Evolutionary conservation across 106 monocot genomes (phyloP).

Genomic region (Xerophyta viscosa): DNA sequence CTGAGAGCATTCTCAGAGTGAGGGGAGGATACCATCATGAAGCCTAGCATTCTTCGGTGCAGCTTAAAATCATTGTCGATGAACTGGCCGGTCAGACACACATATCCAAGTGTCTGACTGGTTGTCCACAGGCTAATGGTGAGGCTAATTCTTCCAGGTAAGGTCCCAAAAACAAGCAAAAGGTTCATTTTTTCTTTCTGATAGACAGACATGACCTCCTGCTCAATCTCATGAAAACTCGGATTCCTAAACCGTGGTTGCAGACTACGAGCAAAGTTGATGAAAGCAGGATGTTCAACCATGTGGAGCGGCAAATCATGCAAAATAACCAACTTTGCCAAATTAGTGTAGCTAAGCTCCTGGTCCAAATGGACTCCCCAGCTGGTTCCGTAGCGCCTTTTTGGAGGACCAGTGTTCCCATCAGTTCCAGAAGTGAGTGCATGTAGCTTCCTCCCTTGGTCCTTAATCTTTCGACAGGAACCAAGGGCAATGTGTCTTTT

Average conservation of each 20-base stretch:
- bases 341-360: slow-evolving; percentile 41
- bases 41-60: slow-evolving; percentile 71
- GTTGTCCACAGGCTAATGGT: slow-evolving; percentile 77
- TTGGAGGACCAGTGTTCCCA: slow-evolving; percentile 44
- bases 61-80: slow-evolving; percentile 72
- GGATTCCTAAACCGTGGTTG: slow-evolving; percentile 73
- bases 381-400: slow-evolving; percentile 52
- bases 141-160: slow-evolving; percentile 71
- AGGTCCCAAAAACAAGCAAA: slow-evolving; percentile 26
- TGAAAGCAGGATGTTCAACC: slow-evolving; percentile 64
- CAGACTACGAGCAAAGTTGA: slow-evolving; percentile 57
- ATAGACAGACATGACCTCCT: slow-evolving; percentile 52
- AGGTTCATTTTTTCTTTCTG: slow-evolving; percentile 72
- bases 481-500: slow-evolving; percentile 83
- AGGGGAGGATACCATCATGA: slow-evolving; percentile 80
- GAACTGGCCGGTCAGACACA: slow-evolving; percentile 70
- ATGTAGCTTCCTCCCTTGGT: slow-evolving; percentile 38
- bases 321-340: slow-evolving; percentile 91
- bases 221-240: slow-evolving; percentile 40
- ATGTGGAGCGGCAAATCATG: slow-evolving; percentile 89
- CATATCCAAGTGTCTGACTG: slow-evolving; percentile 83
- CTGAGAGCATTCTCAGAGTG: slow-evolving; percentile 89
- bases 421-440: slow-evolving; percentile 42
- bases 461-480: slow-evolving; percentile 72
- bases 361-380: slow-evolving; percentile 58